phyloP scores from a whole-genome alignment of 202 grass and related monocot genomes.

The Hordeum pubiflorum region DNA sequence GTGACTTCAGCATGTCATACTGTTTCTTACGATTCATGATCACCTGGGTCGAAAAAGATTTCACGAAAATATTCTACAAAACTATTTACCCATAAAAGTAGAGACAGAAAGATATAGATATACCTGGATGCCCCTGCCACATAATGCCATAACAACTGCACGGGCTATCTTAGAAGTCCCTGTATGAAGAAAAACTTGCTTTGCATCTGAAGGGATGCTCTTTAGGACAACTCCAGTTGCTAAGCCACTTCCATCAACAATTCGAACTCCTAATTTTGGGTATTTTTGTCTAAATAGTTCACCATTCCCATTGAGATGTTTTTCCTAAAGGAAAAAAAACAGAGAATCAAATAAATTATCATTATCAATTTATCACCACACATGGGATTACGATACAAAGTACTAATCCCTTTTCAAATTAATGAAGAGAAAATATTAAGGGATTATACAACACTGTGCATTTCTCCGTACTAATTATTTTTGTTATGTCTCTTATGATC shows the following conservation, averaged over 20 bases:
- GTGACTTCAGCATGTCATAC: constrained; percentile 60
- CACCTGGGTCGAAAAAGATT: constrained; percentile 39
- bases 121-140: constrained; percentile 70
- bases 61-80: neutral
- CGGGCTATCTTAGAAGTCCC: constrained; percentile 49
- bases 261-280: constrained; percentile 58
- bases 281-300: constrained; percentile 76
- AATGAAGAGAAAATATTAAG: neutral
- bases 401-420: neutral
- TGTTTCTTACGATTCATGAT: constrained; percentile 59
- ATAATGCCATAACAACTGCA: constrained; percentile 40
- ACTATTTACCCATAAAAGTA: neutral
- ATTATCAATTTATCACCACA: neutral
- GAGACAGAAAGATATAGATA: neutral
- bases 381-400: neutral
- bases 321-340: constrained; percentile 26
- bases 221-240: constrained; percentile 60
- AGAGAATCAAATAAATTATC: neutral
- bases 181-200: constrained; percentile 55
- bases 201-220: constrained; percentile 52
- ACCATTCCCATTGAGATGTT: constrained; percentile 65
- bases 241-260: constrained; percentile 82
- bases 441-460: neutral
- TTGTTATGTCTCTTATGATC: neutral
- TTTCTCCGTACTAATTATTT: neutral